These are phyloP conservation scores for Solanum pinnatisectum DNA, from an alignment of 257 asterid species.

Conservation along the genomic window DNA sequence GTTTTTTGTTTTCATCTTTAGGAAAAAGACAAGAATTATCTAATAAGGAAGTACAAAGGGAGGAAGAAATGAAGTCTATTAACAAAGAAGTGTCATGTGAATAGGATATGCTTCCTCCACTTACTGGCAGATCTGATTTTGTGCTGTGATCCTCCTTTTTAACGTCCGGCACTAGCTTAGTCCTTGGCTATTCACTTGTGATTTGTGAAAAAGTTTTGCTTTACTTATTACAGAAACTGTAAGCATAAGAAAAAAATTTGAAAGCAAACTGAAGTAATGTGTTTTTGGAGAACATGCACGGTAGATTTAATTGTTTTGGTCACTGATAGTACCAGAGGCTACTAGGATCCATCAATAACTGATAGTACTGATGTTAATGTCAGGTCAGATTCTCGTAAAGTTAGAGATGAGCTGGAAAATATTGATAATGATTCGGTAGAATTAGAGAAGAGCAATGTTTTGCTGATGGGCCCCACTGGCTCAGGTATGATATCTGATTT, in stretches of 20 bases:
- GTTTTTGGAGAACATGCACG: background rate
- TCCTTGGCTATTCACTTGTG: background rate
- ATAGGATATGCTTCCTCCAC: background rate
- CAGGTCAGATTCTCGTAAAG: constrained; percentile 36
- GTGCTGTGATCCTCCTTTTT: background rate
- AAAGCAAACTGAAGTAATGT: background rate
- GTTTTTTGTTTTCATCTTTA: background rate
- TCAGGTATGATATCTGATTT: constrained; percentile 49
- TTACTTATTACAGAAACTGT: background rate
- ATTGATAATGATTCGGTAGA: constrained; percentile 52
- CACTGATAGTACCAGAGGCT: background rate
- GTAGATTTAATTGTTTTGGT: background rate
- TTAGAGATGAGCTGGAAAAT: constrained; percentile 26
- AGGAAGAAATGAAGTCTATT: background rate
- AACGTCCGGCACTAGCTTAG: background rate
- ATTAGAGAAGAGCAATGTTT: constrained; percentile 92
- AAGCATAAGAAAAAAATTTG: background rate
- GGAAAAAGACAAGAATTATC: background rate
- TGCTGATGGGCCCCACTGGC: constrained; percentile 92
- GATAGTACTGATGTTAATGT: background rate
- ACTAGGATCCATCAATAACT: background rate
- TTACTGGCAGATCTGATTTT: background rate
- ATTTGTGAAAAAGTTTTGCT: background rate
- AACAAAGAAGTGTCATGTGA: background rate
- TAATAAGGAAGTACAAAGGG: background rate